phyloP scores from a whole-genome alignment of 1,139 yeast species.

The Petasospora fabianii region DNA sequence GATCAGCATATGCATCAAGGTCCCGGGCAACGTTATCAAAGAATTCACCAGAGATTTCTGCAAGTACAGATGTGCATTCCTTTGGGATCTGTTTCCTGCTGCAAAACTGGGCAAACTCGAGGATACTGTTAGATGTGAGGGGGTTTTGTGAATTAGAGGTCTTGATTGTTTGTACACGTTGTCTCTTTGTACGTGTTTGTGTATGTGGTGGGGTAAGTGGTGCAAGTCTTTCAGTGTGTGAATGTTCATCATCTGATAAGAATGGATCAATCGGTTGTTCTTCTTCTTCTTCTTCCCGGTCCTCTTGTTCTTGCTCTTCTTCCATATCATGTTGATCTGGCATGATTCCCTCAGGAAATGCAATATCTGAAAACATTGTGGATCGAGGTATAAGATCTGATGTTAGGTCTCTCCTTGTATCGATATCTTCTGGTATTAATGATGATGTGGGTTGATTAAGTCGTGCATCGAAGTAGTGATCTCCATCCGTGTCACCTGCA shows the following conservation, averaged over 20 bases:
- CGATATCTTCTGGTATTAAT: conserved; percentile 4
- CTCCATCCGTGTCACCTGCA: conserved; percentile 1
- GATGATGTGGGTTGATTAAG: conserved; percentile 2
- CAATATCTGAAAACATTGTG: conserved; percentile 21
- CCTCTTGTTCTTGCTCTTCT: too few species aligned
- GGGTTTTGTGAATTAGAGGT: conserved; percentile 2
- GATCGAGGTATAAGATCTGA: conserved; percentile 7
- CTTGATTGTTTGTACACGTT: too few species aligned
- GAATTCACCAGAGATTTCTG: conserved; percentile 16
- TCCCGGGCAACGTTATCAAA: conserved; percentile 19
- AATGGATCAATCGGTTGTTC: too few species aligned
- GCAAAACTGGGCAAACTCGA: conserved; percentile 11
- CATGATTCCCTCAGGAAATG: conserved; percentile 24
- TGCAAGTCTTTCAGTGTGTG: not conserved
- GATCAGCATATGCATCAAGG: conserved; percentile 19
- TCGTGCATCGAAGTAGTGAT: conserved; percentile 1
- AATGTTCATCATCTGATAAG: not conserved
- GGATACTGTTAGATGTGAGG: conserved; percentile 5
- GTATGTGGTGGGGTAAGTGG: conserved; percentile 9
- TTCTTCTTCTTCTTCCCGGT: too few species aligned
- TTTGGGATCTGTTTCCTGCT: conserved; percentile 14
- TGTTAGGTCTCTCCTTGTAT: not conserved
- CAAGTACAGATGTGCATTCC: conserved; percentile 10
- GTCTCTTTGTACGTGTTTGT: conserved; percentile 1
- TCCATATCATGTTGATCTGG: conserved; percentile 13